Base-by-base conservation (phyloP, 768 basidiomycete genomes). In the Suillus decipiens region DNA sequence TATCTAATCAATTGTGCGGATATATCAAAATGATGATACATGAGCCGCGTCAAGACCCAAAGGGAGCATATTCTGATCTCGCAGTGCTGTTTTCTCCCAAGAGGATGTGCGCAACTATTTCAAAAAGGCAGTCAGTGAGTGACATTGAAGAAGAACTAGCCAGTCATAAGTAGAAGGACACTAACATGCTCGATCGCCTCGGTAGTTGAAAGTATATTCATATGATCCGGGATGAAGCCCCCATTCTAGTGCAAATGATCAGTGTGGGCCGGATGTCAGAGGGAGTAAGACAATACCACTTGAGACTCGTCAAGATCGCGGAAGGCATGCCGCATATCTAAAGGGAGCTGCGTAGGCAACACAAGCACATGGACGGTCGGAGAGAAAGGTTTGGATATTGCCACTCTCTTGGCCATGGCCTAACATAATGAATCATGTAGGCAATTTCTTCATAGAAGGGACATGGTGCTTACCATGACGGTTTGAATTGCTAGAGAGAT, bases 361-460 rank as follows among this genome's bases (percentile, higher is more conserved):
- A 93, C 76, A 3, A 94, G 73, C 47, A 83, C 86, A 76, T 95
- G 93, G 6, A 92, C 81, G 2, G 88, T 86, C 0, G 93, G 92
- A 36, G 77, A 76, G 73, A 89, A 92, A 5, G 92, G 92, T 61
- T 86, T 81, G 28, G 76, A 76, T 0, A 79, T 63, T 1, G 88
- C 84, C n/a, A 81, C 77, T 56, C 76, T 76, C 47, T 69, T 69
- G 2, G 88, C 84, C 67, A 90, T 77, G 61, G 80, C 78, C 90
- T 93, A 36, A 41, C 1, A 24, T 41, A 5, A 11, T 1, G 7
- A 24, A n/a, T 56, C 62, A 50, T 67, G 37, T 12, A 33, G n/a
- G n/a, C 6, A 9, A 39, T 57, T 19, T 5, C 12, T 31, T 12
- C n/a, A 56, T 15, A 24, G 61, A 45, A 55, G 50, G 41, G 48